These are phyloP conservation scores for Wickerhamomyces sydowiorum DNA, from an alignment of 805 yeast species.

Conservation along the genomic window DNA sequence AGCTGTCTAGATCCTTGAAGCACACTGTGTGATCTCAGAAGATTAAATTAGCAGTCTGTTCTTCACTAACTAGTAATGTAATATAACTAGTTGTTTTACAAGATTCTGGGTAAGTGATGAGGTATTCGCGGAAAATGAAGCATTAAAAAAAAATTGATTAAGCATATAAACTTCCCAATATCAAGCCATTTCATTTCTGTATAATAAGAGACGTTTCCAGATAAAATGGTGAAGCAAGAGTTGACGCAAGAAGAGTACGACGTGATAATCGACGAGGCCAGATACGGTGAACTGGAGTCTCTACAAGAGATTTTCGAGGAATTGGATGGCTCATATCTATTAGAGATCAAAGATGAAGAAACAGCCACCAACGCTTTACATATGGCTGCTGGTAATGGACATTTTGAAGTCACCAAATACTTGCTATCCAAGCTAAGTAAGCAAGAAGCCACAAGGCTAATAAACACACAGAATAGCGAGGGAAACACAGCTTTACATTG, in stretches of 20 bases:
- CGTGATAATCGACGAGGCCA: conserved; percentile 73
- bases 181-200: too few relatives aligned
- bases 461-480: conserved; percentile 57
- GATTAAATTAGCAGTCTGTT: neutral
- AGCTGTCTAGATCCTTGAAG: too few relatives aligned
- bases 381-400: conserved; percentile 96
- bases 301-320: conserved; percentile 62
- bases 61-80: too few relatives aligned
- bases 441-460: conserved; percentile 38
- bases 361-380: conserved; percentile 77
- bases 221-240: conserved; percentile 11
- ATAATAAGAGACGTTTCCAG: too few relatives aligned
- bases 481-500: conserved; percentile 97
- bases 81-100: too few relatives aligned
- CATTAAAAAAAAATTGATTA: neutral
- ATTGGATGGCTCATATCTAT: conserved; percentile 37
- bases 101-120: neutral
- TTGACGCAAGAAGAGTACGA: conserved; percentile 74
- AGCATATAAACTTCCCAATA: too few relatives aligned
- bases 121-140: neutral
- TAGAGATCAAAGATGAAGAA: conserved; percentile 52
- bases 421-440: conserved; percentile 44
- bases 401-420: conserved; percentile 58
- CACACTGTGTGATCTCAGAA: neutral
- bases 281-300: conserved; percentile 82